Percentiles rank a stretch among this genome's conserved stretches.
These are phyloP conservation scores for Gossypium australe DNA, from an alignment of 345 rosid species.

Conservation along the genomic window DNA sequence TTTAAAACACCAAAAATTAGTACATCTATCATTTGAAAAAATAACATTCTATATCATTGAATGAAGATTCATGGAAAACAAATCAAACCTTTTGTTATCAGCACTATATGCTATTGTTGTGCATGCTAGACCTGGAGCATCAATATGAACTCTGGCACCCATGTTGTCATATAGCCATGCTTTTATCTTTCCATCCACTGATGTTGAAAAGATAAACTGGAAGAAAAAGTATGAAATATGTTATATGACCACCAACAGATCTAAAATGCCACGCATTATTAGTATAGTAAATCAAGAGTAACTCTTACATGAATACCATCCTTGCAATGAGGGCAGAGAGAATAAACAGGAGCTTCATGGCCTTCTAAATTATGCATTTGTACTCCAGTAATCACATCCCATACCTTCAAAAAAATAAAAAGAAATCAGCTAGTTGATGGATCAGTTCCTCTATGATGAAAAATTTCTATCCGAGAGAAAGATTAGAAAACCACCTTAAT, in stretches of 20 bases:
- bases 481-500: conserved; percentile 34
- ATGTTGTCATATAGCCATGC: conserved; percentile 33
- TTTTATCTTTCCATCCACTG: conserved; percentile 40
- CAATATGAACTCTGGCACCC: conserved; percentile 29
- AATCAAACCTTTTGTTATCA: conserved; percentile 20
- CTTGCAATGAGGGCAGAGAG: conserved; percentile 25
- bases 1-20: background rate
- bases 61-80: background rate
- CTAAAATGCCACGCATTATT: conserved; percentile 8
- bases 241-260: background rate
- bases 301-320: conserved; percentile 25
- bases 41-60: conserved; percentile 2
- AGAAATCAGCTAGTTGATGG: background rate
- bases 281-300: background rate
- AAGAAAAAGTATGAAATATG: background rate
- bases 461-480: background rate
- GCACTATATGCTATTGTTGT: conserved; percentile 33
- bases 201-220: conserved; percentile 42
- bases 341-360: conserved; percentile 33
- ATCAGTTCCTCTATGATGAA: background rate
- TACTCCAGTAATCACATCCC: conserved; percentile 32
- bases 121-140: conserved; percentile 33
- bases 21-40: background rate
- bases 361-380: conserved; percentile 24
- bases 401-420: conserved; percentile 16